Evolutionary conservation across 768 basidiomycete genomes (phyloP).

Genomic region (Strobilomyces confusus): DNA sequence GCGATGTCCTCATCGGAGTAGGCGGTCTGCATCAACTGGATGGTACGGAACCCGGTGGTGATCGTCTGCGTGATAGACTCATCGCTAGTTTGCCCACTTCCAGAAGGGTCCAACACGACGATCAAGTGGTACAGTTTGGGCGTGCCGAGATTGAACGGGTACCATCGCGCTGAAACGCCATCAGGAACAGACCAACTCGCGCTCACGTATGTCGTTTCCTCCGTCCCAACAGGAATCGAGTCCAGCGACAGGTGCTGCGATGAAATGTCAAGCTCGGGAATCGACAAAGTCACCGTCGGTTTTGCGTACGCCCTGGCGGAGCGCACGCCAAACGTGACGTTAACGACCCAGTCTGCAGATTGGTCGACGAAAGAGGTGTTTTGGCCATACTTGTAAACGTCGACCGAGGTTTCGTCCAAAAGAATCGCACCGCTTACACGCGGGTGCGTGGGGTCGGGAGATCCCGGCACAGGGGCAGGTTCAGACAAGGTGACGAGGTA

Average conservation of each 20-base stretch:
- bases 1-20: conserved; percentile 40
- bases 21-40: conserved; percentile 46
- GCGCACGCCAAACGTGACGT: conserved; percentile 48
- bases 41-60: conserved; percentile 57
- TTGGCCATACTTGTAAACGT: conserved; percentile 53
- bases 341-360: conserved; percentile 51
- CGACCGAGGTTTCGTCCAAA: conserved; percentile 50
- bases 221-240: conserved; percentile 18
- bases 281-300: conserved; percentile 39
- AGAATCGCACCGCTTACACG: conserved; percentile 32
- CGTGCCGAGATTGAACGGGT: conserved; percentile 50
- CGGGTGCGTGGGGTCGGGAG: conserved; percentile 24
- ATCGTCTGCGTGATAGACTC: conserved; percentile 36
- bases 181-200: conserved; percentile 46
- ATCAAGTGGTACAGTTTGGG: conserved; percentile 54
- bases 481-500: conserved; percentile 44
- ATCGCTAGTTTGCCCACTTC: background rate
- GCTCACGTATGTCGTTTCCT: conserved; percentile 37
- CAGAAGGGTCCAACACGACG: conserved; percentile 34
- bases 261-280: conserved; percentile 44
- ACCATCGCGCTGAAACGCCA: conserved; percentile 47
- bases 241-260: conserved; percentile 30
- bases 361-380: conserved; percentile 41
- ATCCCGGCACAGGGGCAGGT: conserved; percentile 17
- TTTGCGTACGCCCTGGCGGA: conserved; percentile 35